phyloP scores from a whole-genome alignment of 345 rosid species.

The Euphorbia tirucalli region DNA sequence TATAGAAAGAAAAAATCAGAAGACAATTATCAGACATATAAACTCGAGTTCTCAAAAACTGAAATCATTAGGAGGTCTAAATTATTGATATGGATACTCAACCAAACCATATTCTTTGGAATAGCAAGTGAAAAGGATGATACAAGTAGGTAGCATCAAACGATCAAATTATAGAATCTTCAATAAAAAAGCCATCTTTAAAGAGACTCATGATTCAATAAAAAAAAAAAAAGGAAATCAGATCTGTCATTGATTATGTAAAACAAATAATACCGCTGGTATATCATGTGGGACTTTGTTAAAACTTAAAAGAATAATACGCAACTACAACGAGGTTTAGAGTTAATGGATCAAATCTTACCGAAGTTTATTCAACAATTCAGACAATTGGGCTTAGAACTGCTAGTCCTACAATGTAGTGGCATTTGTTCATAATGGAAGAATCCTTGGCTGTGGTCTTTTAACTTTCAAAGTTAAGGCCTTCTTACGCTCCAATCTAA shows the following conservation, averaged over 20 bases:
- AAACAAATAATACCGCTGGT: not conserved
- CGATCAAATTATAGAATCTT: not conserved
- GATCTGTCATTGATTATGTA: not conserved
- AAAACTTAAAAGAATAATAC: not conserved
- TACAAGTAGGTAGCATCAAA: not conserved
- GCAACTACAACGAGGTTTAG: not conserved
- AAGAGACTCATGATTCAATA: not conserved
- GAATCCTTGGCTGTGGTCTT: too few species aligned
- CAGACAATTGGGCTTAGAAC: not conserved
- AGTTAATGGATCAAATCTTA: not conserved
- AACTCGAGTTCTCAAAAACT: not conserved
- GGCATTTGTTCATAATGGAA: too few species aligned
- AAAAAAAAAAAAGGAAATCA: not conserved
- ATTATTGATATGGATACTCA: not conserved
- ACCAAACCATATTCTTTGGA: not conserved
- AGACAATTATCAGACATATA: not conserved
- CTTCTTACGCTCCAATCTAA: too few species aligned
- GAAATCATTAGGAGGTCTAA: not conserved
- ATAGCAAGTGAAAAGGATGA: not conserved
- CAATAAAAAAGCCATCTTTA: not conserved
- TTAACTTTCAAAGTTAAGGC: too few species aligned
- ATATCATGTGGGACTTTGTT: not conserved
- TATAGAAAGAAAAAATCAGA: not conserved
- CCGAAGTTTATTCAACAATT: not conserved
- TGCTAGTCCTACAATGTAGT: not conserved